Conservation (phyloP, 108 stramenopile species). For the Phaeodactylum tricornutum region DNA sequence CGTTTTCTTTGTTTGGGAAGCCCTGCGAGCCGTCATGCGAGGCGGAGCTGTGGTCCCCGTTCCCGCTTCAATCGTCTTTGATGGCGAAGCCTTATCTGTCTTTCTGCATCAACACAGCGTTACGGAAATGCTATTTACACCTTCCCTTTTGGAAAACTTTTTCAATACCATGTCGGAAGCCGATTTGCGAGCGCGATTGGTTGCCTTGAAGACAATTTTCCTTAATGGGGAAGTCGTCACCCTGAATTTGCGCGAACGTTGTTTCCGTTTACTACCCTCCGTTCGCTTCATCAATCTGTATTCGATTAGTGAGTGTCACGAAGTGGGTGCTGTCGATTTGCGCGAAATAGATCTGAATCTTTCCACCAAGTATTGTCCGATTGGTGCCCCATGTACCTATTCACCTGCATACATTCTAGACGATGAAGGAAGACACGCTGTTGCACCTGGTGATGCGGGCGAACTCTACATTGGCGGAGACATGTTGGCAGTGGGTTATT, state of each 20-base stretch:
- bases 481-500: constrained; percentile 63
- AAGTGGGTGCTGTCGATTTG: constrained; percentile 42
- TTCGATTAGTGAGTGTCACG: constrained; percentile 67
- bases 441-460: constrained; percentile 19
- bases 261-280: constrained; percentile 24
- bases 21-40: constrained; percentile 46
- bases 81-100: constrained; percentile 36
- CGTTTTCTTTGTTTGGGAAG: constrained; percentile 83
- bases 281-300: constrained; percentile 56
- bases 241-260: constrained; percentile 26
- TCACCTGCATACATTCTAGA: too few relatives aligned
- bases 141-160: constrained; percentile 50
- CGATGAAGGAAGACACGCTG: not conserved
- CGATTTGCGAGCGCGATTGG: constrained; percentile 25
- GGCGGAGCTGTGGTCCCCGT: constrained; percentile 55
- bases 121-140: constrained; percentile 72
- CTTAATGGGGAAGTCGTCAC: constrained; percentile 72
- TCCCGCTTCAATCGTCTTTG: constrained; percentile 63
- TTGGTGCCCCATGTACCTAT: too few relatives aligned
- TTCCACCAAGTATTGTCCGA: constrained; percentile 39
- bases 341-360: too few relatives aligned
- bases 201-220: constrained; percentile 26
- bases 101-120: constrained; percentile 32
- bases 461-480: constrained; percentile 61
- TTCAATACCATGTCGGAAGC: constrained; percentile 30